Base-by-base conservation (phyloP, 1,139 yeast genomes). In the Torulaspora globosa region DNA sequence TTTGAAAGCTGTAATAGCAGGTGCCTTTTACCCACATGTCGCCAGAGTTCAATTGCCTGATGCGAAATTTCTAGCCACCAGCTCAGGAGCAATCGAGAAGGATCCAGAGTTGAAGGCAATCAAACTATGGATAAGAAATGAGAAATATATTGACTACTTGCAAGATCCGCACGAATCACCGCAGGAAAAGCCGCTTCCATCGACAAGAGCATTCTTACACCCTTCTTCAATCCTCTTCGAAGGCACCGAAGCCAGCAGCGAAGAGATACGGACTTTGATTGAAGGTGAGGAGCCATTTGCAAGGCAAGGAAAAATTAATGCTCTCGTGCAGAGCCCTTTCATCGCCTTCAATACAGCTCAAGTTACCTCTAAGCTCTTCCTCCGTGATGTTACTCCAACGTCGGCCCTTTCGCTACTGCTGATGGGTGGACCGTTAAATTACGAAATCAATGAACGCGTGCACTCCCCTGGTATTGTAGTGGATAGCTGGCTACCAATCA, bases 31-130 rank as follows among this genome's bases (percentile, higher is more conserved):
- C 56, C 97, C 97, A 0, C 84, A 85, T 45, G 71, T 88, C 31
- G 89, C 94, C 0, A 74, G 89, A 50, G 86, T 88, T 3, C 88
- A 84, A 55, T 70, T 80, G 29, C 97, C 97, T 0, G 89, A 86
- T 52, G 79, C 90, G 6, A 86, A 84, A 57, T 92, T 71, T 61
- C 71, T 80, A 43, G 77, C 80, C 37, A 79, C 88, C 1, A 70
- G 82, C 28, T 76, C 81, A 1, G 98, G 98, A 28, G 76, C 97
- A 0, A 74, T 92, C 40, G 92, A 86, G 46, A 74, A 80, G 28
- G 96, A 89, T 55, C 86, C 90, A 0, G 97, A 90, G 59, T 86
- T 92, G 1, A 77, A 74, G 49, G 71, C 75, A 47, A 83, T 85
- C 49, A 84, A 81, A 59, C 80, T 80, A 50, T 90, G 88, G 86